Evolutionary conservation across 805 yeast species (phyloP).

Genomic region (Kluyveromyces nonfermentans): DNA sequence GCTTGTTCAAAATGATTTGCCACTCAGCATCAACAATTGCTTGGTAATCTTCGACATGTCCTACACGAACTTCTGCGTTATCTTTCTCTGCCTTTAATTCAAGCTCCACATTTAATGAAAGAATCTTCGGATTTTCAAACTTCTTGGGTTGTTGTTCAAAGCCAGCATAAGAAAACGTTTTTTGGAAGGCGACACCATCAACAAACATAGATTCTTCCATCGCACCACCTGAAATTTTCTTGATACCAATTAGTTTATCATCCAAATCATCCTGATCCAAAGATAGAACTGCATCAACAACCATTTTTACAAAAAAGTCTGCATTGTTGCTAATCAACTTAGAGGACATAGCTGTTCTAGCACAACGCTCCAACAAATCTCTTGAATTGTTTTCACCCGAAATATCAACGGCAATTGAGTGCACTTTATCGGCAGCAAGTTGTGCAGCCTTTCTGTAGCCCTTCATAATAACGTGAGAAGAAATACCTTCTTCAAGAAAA

Average conservation of each 20-base stretch:
- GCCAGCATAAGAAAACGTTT: constrained; percentile 96
- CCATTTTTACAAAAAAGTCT: constrained; percentile 88
- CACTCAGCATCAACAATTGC: constrained; percentile 98
- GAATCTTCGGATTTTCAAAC: constrained; percentile 69
- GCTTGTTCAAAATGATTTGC: constrained; percentile 81
- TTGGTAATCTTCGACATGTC: constrained; percentile 88
- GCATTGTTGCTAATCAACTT: constrained; percentile 84
- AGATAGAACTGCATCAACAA: constrained; percentile 86
- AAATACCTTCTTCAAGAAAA: constrained; percentile 93
- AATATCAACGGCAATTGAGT: constrained; percentile 68
- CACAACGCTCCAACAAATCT: constrained; percentile 79
- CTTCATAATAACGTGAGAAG: constrained; percentile 78
- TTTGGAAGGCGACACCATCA: constrained; percentile 94
- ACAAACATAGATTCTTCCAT: constrained; percentile 87
- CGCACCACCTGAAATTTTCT: constrained; percentile 92
- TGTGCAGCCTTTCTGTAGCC: constrained; percentile 79
- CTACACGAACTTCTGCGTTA: constrained; percentile 96
- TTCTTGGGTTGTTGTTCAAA: constrained; percentile 96
- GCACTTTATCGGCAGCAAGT: constrained; percentile 63
- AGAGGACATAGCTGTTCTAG: constrained; percentile 95
- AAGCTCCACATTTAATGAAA: constrained; percentile 82
- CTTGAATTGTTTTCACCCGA: constrained; percentile 49
- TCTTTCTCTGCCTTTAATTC: constrained; percentile 98
- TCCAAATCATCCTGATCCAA: constrained; percentile 80
- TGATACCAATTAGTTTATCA: constrained; percentile 86